Conservation (phyloP, 495 filamentous ascomycete genomes). For the Mycothermus thermophilus region DNA sequence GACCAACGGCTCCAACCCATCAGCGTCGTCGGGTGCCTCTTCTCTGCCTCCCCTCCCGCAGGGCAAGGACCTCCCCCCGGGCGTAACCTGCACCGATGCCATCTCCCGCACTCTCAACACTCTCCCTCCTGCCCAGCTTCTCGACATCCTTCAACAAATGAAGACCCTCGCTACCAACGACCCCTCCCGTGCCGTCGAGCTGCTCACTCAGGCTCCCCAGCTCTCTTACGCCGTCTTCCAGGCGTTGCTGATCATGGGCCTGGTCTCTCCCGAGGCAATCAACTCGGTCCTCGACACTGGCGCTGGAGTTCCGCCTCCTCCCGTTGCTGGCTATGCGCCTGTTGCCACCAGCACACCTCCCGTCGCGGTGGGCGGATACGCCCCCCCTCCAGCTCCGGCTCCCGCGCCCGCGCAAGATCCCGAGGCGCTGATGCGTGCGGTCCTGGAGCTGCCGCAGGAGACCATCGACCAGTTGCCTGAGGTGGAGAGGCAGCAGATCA, state of each 20-base stretch:
- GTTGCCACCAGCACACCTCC: conserved; percentile 47
- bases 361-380: conserved; percentile 12
- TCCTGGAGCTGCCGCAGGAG: conserved; percentile 60
- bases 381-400: conserved; percentile 18
- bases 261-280: conserved; percentile 55
- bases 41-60: conserved; percentile 67
- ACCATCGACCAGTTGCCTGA: conserved; percentile 64
- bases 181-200: conserved; percentile 70
- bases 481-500: conserved; percentile 58
- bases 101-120: conserved; percentile 81
- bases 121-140: conserved; percentile 74
- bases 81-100: conserved; percentile 71
- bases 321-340: conserved; percentile 37
- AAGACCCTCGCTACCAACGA: conserved; percentile 71
- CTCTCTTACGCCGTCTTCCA: conserved; percentile 95
- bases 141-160: conserved; percentile 92
- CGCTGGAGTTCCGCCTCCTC: conserved; percentile 8
- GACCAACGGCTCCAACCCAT: conserved; percentile 4
- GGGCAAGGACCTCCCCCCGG: conserved; percentile 67
- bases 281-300: conserved; percentile 32
- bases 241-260: conserved; percentile 77
- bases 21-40: conserved; percentile 15
- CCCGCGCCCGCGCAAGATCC: conserved; percentile 38
- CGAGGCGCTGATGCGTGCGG: conserved; percentile 57
- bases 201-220: conserved; percentile 81